Percentiles rank a stretch among this genome's conserved stretches.
These are phyloP conservation scores for Vitis vinifera DNA, from an alignment of 164 flowering plant species.

Conservation along the genomic window DNA sequence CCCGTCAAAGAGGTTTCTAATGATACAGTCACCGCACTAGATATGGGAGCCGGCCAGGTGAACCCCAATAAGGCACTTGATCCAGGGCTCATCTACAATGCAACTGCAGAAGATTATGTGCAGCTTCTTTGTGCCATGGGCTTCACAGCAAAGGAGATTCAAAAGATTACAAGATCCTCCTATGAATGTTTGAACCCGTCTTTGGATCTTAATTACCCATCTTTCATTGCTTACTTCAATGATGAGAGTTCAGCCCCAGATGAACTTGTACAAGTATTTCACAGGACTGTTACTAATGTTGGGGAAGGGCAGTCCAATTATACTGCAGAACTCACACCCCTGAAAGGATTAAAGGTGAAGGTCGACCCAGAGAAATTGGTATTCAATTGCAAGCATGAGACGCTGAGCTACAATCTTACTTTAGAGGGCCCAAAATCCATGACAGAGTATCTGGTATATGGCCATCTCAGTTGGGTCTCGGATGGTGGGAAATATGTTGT, in stretches of 20 bases:
- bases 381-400: constrained; percentile 30
- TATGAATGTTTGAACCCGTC: constrained; percentile 21
- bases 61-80: constrained; percentile 43
- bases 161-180: constrained; percentile 19
- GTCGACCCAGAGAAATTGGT: constrained; percentile 28
- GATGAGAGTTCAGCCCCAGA: neutral
- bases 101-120: constrained; percentile 33
- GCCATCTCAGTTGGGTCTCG: constrained; percentile 41
- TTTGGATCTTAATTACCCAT: constrained; percentile 40
- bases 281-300: constrained; percentile 38
- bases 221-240: constrained; percentile 38
- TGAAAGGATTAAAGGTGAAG: constrained; percentile 18
- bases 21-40: constrained; percentile 26
- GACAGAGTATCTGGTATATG: constrained; percentile 14
- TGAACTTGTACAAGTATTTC: constrained; percentile 14
- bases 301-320: constrained; percentile 28
- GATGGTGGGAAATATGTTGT: constrained; percentile 32
- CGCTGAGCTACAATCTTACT: constrained; percentile 30
- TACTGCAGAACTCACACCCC: constrained; percentile 17
- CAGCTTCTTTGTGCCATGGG: constrained; percentile 46
- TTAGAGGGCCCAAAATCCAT: constrained; percentile 16
- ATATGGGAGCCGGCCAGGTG: constrained; percentile 45
- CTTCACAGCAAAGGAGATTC: constrained; percentile 18
- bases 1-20: constrained; percentile 11
- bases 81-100: constrained; percentile 52